Conservation (phyloP, 768 basidiomycete species). For the Dioszegia hungarica region DNA sequence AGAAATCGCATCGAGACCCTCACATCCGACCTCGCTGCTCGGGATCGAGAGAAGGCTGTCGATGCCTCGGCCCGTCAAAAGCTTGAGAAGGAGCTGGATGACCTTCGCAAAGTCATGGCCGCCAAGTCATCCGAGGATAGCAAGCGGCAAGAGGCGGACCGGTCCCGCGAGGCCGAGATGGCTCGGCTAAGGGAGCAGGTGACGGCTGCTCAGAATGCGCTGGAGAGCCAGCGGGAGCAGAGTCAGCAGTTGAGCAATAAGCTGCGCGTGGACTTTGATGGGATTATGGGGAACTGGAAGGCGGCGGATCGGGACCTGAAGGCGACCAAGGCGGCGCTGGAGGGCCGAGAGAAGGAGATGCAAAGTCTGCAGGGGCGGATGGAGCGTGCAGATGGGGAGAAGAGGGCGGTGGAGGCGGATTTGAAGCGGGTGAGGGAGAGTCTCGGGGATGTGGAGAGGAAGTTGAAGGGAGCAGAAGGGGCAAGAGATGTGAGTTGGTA, state of each 20-base stretch:
- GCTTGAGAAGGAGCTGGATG: slow-evolving; percentile 77
- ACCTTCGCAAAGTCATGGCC: slow-evolving; percentile 73
- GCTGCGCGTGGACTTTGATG: slow-evolving; percentile 70
- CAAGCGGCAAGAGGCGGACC: slow-evolving; percentile 74
- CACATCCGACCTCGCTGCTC: slow-evolving; percentile 55
- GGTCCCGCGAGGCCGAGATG: slow-evolving; percentile 81
- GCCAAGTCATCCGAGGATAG: slow-evolving; percentile 83
- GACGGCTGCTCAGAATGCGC: slow-evolving; percentile 60
- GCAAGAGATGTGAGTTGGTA: slow-evolving; percentile 63
- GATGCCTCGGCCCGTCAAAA: slow-evolving; percentile 50
- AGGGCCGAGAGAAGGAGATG: slow-evolving; percentile 54
- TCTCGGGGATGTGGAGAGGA: slow-evolving; percentile 56
- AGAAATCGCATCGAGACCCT: slow-evolving; percentile 40
- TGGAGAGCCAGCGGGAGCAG: slow-evolving; percentile 61
- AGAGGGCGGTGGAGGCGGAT: neutral
- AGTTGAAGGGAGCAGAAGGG: slow-evolving; percentile 48
- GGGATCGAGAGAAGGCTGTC: slow-evolving; percentile 49
- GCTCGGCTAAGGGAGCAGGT: slow-evolving; percentile 64
- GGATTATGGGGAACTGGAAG: slow-evolving; percentile 60
- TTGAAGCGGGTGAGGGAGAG: slow-evolving; percentile 51
- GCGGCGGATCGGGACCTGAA: slow-evolving; percentile 63
- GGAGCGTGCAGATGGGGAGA: slow-evolving; percentile 1
- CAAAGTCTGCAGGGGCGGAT: slow-evolving; percentile 33
- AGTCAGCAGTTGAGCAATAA: slow-evolving; percentile 66
- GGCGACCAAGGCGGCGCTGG: slow-evolving; percentile 55